Evolutionary conservation across 106 monocot species (phyloP), one percentile per base, ranked within the genome.

Genomic region (Dendrobium officinale): DNA sequence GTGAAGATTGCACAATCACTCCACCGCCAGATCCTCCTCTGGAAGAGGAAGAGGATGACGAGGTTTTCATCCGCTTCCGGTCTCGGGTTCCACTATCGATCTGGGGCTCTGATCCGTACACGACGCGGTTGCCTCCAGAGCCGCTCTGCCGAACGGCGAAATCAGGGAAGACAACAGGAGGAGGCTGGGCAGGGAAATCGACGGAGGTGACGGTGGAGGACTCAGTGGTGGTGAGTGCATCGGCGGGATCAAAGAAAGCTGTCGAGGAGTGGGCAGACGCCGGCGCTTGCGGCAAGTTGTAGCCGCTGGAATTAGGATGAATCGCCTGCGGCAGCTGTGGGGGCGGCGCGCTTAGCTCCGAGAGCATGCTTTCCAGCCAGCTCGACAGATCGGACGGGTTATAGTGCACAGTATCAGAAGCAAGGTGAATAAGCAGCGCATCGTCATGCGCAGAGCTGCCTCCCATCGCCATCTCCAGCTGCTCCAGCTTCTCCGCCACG

Each of bases 401-500:
- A 73, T 91, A 89, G 87, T 93, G 93, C 22, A 89, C 85, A 77
- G 91, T 80, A 59, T 90, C 88, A 67, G 89, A 44, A 54, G 93
- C 86, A 67, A 86, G 84, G 75, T 86, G 87, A 73, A 83, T 58
- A 67, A 89, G 49, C 31, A 90, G 55, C 8, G 76, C 81, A 40
- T 88, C 86, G 51, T 93, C 90, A n/a, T 72, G 79, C 19, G 75
- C 75, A 24, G 68, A 74, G 79, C 26, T 48, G 73, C 85, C 55
- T 5, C 77, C 90, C 86, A 92, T 92, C 67, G 85, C 92, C 95
- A 88, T 92, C 87, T 95, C 95, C 45, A 95, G 92, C 84, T 92
- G 92, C 87, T 92, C 92, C 51, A 95, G 87, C 85, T 95, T 95
- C 84, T 87, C 90, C 42, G 95, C 95, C 43, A 95, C 92, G 59